Base-by-base conservation (phyloP, 805 yeast species). In the Tanozyma kutaoensis region DNA sequence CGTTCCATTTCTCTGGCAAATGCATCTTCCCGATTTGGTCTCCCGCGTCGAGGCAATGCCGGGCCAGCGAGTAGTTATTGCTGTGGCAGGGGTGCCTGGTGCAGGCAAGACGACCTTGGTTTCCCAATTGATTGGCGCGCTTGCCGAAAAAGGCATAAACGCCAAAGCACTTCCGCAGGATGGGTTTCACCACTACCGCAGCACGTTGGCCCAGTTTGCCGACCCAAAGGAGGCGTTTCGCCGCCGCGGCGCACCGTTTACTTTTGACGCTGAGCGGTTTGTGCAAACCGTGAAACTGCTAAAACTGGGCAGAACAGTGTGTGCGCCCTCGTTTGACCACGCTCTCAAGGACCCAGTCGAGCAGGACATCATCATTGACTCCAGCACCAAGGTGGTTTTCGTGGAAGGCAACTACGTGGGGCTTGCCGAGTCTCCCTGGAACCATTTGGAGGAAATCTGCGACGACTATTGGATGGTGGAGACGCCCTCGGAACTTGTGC, bases 201-300 rank as follows among this genome's bases (percentile, higher is more conserved):
- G 28, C 8, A 51, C 56, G 31, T 39, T 58, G 25, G 38, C 40
- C 8, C 19, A 34, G 22, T 64, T 79, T 42, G 50, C 56, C 8
- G 69, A 82, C 37, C 62, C 81, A 0, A 56, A 45, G 8, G 55
- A 51, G 19, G 88, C 93, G 0, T 51, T 71, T 17, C 46, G 52
- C 15, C 58, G 81, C 34, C 62, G 96, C 26, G 96, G 96, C 0
- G 77, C 95, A 0, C 93, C 95, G 2, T 69, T 62, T 38, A 85
- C 96, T 0, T 88, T 86, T 52, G 86, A 86, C 43, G 68, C 78
- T 48, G 12, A 37, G 35, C 26, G 33, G 12, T 47, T 58, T 27
- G 36, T 57, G 14, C 39, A 34, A 3, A 35, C 48, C 20, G 40
- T 52, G 4, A 28, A 32, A 22, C 27, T 34, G 19, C 30, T 52